Evolutionary conservation across 169 alveolate species (phyloP).

Genomic region (Cystoisospora suis): DNA sequence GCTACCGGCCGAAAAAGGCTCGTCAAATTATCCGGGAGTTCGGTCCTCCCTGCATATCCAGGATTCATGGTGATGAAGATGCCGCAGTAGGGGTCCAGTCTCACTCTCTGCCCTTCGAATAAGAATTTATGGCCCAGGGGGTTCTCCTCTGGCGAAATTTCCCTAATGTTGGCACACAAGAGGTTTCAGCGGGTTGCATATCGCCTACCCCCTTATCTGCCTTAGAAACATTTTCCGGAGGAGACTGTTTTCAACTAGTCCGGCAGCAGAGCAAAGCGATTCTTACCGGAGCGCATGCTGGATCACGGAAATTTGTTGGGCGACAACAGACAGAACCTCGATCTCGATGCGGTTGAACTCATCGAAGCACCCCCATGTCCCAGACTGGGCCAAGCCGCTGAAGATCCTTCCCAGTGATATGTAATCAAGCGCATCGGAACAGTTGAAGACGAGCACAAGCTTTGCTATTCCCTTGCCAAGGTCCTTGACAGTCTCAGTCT

Average conservation of each 20-base stretch:
- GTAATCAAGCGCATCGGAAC: conserved; percentile 94
- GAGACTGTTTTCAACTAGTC: too few species aligned
- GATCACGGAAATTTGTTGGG: conserved; percentile 92
- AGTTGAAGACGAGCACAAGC: conserved; percentile 94
- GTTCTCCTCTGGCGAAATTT: too few species aligned
- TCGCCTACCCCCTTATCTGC: too few species aligned
- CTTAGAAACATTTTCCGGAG: too few species aligned
- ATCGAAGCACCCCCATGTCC: conserved; percentile 98
- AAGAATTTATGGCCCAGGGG: conserved; percentile 80
- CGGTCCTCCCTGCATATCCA: conserved; percentile 95
- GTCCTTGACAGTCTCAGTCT: conserved; percentile 96
- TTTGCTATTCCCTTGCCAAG: conserved; percentile 94
- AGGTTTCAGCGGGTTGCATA: too few species aligned
- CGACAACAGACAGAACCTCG: conserved; percentile 95
- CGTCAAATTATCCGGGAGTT: conserved; percentile 95
- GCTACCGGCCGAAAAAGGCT: conserved; percentile 96
- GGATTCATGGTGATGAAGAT: conserved; percentile 96
- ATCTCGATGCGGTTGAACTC: conserved; percentile 97
- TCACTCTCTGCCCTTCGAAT: conserved; percentile 91
- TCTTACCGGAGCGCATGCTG: conserved; percentile 86
- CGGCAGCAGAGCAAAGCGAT: too few species aligned
- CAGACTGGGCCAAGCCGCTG: conserved; percentile 92
- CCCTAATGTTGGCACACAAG: too few species aligned
- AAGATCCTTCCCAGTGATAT: conserved; percentile 94
- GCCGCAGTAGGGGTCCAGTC: conserved; percentile 93